These are phyloP conservation scores for Spiraea crenata DNA, from an alignment of 331 rosid genomes.

Conservation along the genomic window DNA sequence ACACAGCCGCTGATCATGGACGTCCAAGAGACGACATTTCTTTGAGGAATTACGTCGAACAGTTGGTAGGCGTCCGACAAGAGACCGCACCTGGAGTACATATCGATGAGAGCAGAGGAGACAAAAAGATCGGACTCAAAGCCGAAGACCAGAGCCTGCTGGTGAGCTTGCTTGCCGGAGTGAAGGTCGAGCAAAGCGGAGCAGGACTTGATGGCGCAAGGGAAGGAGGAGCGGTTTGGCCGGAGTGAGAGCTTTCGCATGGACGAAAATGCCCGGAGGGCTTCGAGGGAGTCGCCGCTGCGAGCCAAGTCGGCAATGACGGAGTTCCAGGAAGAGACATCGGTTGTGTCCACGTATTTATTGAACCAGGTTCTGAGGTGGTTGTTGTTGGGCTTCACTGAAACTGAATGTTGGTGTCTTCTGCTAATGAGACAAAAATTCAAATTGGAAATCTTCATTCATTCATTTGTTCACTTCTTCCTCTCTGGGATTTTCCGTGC, in stretches of 20 bases:
- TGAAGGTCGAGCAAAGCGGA: conserved; percentile 64
- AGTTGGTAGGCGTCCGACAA: conserved; percentile 49
- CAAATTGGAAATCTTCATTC: conserved; percentile 14
- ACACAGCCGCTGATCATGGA: conserved; percentile 64
- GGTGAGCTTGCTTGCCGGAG: conserved; percentile 70
- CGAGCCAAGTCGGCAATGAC: conserved; percentile 80
- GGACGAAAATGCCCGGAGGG: conserved; percentile 69
- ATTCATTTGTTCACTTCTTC: neutral
- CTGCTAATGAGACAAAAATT: neutral
- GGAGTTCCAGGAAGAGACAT: conserved; percentile 72
- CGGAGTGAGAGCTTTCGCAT: conserved; percentile 72
- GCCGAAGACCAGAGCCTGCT: conserved; percentile 70
- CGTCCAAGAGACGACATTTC: conserved; percentile 83
- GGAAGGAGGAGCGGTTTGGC: conserved; percentile 73
- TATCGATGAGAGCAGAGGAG: conserved; percentile 72
- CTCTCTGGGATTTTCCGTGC: conserved; percentile 16
- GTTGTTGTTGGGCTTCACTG: conserved; percentile 16
- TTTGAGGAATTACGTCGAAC: conserved; percentile 68
- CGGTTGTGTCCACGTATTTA: conserved; percentile 64
- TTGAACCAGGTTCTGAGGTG: conserved; percentile 62
- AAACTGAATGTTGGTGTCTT: conserved; percentile 23
- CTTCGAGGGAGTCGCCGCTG: conserved; percentile 62
- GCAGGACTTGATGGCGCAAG: conserved; percentile 81
- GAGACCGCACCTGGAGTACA: conserved; percentile 69
- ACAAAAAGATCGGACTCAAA: conserved; percentile 59